These are phyloP conservation scores for Boletus holoroseus DNA, from an alignment of 1,284 basidiomycete genomes.

Conservation along the genomic window DNA sequence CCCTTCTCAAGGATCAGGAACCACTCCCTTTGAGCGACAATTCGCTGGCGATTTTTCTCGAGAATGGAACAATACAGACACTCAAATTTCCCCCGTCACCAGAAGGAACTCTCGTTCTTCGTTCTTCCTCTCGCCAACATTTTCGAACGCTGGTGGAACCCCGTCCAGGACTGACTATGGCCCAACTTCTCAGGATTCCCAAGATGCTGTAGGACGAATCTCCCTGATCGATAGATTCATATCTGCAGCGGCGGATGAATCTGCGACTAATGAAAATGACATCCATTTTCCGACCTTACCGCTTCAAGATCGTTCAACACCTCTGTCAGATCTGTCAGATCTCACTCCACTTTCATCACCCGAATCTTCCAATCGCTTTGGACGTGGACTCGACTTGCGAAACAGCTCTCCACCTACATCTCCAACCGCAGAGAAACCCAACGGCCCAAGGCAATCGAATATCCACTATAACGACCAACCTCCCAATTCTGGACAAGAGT, in stretches of 20 bases:
- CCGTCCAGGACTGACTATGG: background rate
- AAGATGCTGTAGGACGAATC: constrained; percentile 12
- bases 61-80: constrained; percentile 15
- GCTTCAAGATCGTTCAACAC: constrained; percentile 14
- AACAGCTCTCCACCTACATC: constrained; percentile 22
- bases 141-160: background rate
- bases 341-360: constrained; percentile 31
- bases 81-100: constrained; percentile 24
- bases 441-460: background rate
- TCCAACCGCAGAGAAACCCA: constrained; percentile 7
- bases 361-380: constrained; percentile 4
- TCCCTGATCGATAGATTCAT: constrained; percentile 31
- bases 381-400: constrained; percentile 1
- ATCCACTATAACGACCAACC: background rate
- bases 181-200: constrained; percentile 5
- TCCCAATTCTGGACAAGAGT: background rate
- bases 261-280: background rate
- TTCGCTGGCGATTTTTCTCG: constrained; percentile 21
- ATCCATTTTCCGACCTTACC: background rate
- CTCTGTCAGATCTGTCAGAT: constrained; percentile 28
- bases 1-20: constrained; percentile 23
- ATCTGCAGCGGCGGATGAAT: constrained; percentile 23
- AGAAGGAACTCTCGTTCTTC: constrained; percentile 9
- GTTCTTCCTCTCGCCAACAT: constrained; percentile 8
- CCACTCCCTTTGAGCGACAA: constrained; percentile 31